Percentiles rank a stretch among this genome's conserved stretches.
These are phyloP conservation scores for Candida sanyaensis DNA, from an alignment of 1,139 yeast genomes.

Conservation along the genomic window DNA sequence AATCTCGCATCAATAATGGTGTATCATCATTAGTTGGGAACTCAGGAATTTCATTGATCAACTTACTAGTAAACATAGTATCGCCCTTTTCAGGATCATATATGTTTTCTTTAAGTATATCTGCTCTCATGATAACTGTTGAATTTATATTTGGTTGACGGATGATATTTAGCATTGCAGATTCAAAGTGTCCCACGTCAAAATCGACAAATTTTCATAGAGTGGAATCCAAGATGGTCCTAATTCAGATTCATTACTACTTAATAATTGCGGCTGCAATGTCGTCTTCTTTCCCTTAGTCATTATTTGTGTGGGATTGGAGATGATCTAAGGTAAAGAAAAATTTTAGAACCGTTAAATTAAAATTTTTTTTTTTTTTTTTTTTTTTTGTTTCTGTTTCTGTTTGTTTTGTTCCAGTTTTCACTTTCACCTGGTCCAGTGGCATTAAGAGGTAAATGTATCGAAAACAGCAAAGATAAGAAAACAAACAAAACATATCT, in stretches of 20 bases:
- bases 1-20: slow-evolving; percentile 42
- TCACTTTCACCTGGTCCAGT: too few relatives aligned
- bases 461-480: too few relatives aligned
- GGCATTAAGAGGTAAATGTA: too few relatives aligned
- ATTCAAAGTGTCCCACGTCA: slow-evolving; percentile 56
- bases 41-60: slow-evolving; percentile 33
- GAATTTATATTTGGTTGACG: slow-evolving; percentile 91
- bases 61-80: slow-evolving; percentile 33
- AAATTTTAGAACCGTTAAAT: neutral
- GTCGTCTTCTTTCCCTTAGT: neutral
- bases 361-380: neutral
- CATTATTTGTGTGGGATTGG: neutral
- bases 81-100: slow-evolving; percentile 42
- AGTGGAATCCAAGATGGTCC: slow-evolving; percentile 72
- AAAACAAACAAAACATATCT: too few relatives aligned
- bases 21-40: slow-evolving; percentile 35
- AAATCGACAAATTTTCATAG: slow-evolving; percentile 48
- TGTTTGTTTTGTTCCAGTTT: neutral
- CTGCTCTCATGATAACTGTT: slow-evolving; percentile 87
- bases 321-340: neutral
- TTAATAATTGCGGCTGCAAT: neutral
- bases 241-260: slow-evolving; percentile 37
- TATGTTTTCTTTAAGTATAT: slow-evolving; percentile 61
- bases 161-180: slow-evolving; percentile 80
- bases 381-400: neutral